Percentiles rank a stretch among this genome's conserved stretches.
phyloP scores from a whole-genome alignment of 352 stramenopile genomes.

The Phytophthora podocarpi region DNA sequence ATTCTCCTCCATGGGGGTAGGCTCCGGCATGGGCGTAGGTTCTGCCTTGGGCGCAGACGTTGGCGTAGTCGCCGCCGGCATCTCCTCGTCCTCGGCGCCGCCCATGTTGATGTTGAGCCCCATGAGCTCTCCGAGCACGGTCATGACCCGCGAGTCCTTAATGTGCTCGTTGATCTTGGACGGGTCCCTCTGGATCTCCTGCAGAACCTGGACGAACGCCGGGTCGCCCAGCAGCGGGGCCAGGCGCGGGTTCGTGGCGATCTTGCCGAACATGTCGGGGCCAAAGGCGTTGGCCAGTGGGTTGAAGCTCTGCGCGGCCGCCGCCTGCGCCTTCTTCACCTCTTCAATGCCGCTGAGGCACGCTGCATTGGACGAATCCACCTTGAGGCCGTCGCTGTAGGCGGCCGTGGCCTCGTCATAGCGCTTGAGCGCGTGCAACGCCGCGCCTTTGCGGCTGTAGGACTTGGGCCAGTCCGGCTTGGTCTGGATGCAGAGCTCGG shows the following conservation, averaged over 20 bases:
- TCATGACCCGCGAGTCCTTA: conserved; percentile 86
- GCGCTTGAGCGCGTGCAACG: conserved; percentile 92
- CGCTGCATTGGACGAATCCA: conserved; percentile 93
- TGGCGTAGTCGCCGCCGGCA: conserved; percentile 35
- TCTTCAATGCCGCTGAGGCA: conserved; percentile 94
- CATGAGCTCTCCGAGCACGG: conserved; percentile 86
- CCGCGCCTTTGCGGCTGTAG: conserved; percentile 97
- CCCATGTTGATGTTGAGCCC: conserved; percentile 81
- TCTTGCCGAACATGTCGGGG: conserved; percentile 95
- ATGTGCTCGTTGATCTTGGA: conserved; percentile 81
- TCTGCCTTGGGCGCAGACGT: conserved; percentile 32
- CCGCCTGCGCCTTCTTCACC: conserved; percentile 89
- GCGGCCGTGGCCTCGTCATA: conserved; percentile 88
- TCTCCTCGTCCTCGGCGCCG: conserved; percentile 52
- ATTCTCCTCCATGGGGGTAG: conserved; percentile 85
- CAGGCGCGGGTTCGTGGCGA: conserved; percentile 90
- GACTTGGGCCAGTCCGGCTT: conserved; percentile 97
- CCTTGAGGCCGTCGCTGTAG: conserved; percentile 87
- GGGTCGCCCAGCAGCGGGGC: conserved; percentile 91
- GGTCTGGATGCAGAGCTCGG: conserved; percentile 94
- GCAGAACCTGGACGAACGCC: conserved; percentile 84
- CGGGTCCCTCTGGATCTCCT: conserved; percentile 80
- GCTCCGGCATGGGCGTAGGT: conserved; percentile 42
- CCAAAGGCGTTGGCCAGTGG: conserved; percentile 93
- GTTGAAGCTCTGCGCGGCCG: conserved; percentile 63